Conservation (phyloP, 2,329 filamentous ascomycete species). For the Ophiocordyceps unilateralis region DNA sequence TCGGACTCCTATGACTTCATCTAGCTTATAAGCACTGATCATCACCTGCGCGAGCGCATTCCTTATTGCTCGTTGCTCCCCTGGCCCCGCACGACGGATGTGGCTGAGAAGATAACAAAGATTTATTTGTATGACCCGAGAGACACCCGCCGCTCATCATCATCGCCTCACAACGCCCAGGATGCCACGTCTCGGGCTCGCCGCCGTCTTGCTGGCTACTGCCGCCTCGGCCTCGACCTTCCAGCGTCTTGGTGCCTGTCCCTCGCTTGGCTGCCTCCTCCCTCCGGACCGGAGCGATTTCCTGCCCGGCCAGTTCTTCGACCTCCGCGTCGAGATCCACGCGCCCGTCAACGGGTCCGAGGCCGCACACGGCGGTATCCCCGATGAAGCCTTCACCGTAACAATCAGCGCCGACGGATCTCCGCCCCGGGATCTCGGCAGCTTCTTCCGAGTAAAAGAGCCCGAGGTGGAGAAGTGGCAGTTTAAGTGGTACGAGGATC, state of each 20-base stretch:
- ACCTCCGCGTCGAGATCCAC: constrained; percentile 69
- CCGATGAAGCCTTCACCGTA: constrained; percentile 60
- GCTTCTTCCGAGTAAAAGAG: constrained; percentile 54
- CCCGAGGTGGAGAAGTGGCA: constrained; percentile 64
- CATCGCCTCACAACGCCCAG: not conserved
- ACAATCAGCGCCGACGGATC: constrained; percentile 50
- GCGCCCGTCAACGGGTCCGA: constrained; percentile 69
- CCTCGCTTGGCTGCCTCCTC: constrained; percentile 39
- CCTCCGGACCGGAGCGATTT: constrained; percentile 58
- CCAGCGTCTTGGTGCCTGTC: constrained; percentile 41
- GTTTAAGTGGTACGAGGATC: constrained; percentile 73
- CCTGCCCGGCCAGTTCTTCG: constrained; percentile 68
- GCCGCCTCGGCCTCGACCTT: constrained; percentile 37
- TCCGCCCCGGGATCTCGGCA: constrained; percentile 33
- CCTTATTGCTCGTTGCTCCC: too few species aligned
- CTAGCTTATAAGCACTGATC: too few species aligned
- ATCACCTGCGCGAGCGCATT: too few species aligned
- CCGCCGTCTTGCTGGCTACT: constrained; percentile 16
- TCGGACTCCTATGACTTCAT: too few species aligned
- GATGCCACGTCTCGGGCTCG: not conserved
- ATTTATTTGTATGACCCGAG: too few species aligned
- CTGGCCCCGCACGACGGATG: too few species aligned
- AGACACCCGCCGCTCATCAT: not conserved
- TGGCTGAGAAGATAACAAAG: too few species aligned
- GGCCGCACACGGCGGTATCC: constrained; percentile 48